Percentiles rank a stretch among this genome's conserved stretches.
Conservation (phyloP, 345 rosid species). For the Syzygium oleosum region DNA sequence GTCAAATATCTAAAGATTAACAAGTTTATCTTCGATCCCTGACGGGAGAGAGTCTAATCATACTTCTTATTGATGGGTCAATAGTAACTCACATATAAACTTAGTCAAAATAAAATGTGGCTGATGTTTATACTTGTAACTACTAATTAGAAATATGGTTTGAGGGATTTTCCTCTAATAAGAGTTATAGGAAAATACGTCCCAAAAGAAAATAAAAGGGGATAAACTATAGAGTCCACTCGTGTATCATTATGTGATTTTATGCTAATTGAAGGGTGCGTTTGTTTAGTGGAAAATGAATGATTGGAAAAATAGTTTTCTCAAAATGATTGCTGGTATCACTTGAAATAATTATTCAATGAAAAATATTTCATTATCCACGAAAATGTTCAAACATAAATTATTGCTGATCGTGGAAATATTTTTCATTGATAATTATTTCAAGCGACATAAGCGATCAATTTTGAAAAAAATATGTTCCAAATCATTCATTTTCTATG, state of each 20-base stretch:
- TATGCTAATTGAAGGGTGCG: neutral
- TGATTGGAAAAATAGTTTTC: too few species aligned
- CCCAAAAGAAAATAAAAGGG: neutral
- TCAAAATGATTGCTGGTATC: neutral
- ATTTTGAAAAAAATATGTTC: too few species aligned
- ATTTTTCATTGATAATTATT: too few species aligned
- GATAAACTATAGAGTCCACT: neutral
- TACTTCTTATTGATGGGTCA: neutral
- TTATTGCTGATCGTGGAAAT: too few species aligned
- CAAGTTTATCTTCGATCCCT: neutral
- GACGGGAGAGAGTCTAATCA: neutral
- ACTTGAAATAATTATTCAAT: too few species aligned
- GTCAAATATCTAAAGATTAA: neutral
- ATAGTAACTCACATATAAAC: rapidly evolving
- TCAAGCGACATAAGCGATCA: neutral
- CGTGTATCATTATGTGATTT: neutral
- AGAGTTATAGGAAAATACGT: neutral
- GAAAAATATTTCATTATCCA: too few species aligned
- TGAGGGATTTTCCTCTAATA: neutral
- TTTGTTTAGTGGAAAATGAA: too few species aligned
- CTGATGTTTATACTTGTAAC: neutral
- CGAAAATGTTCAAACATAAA: neutral
- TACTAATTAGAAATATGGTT: neutral
- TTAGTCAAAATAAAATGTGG: neutral
- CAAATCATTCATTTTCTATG: rapidly evolving